Base-by-base conservation (phyloP, 768 basidiomycete species). In the Trametes coccinea region DNA sequence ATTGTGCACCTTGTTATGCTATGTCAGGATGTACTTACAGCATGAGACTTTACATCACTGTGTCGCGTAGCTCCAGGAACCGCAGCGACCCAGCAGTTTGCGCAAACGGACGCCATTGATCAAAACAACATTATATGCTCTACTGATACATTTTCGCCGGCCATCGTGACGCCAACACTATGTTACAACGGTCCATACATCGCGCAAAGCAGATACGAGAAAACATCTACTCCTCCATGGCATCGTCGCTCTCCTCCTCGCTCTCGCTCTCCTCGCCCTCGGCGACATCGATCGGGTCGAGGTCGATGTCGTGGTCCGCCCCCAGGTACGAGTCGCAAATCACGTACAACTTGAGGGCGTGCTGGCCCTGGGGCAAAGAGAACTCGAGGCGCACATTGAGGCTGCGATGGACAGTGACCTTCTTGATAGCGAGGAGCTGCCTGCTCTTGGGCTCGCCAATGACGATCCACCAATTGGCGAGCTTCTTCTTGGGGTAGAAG, bases 381-480 rank as follows among this genome's bases (percentile, higher is more conserved):
- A 98, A 90, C 73, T 98, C 93, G 45, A 99, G 84, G 70, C 94
- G 94, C 63, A 91, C 88, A 16, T 79, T 77, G n/a, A 98, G 82
- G 66, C 73, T 79, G 73, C 88, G 78, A 65, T 79, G 79, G 45
- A 94, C 84, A 0, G 96, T 96, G 33, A 98, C 92, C 45, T 89
- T 89, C 83, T 95, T 85, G 80, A 92, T 81, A 79, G 76, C 92
- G 79, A 93, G 87, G 11, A 99, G 79, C 67, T 93, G 90, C 40
- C 87, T 84, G n/a, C 84, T 87, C 37, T 78, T 78, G 5, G 88
- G 81, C 54, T 95, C 91, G n/a, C 93, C 94, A 11, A 98, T 82
- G 49, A 98, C 95, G 37, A 98, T 82, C 95, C 95, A 98, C 96
- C 95, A 98, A 69, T 94, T 95, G 59, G 91, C 86, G 74, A 93